Conservation (phyloP, 2,329 filamentous ascomycete species). For the Drechmeria coniospora region DNA sequence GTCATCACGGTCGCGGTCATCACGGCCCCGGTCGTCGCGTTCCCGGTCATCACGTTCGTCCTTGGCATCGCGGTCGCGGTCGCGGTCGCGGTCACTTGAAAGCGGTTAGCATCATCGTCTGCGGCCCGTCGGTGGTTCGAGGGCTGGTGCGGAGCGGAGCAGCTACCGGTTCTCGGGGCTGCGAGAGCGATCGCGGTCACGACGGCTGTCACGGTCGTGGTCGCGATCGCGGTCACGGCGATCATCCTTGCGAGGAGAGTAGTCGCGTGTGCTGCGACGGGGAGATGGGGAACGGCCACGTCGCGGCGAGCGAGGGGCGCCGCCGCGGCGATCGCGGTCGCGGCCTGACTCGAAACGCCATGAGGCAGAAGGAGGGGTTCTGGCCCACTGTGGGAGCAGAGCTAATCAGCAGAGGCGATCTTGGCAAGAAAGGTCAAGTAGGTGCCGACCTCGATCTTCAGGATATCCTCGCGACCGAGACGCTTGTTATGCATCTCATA, state of each 20-base stretch:
- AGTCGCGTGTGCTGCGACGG: constrained; percentile 60
- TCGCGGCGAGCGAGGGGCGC: constrained; percentile 43
- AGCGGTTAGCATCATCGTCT: constrained; percentile 15
- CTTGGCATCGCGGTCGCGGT: constrained; percentile 41
- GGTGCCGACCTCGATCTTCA: constrained; percentile 87
- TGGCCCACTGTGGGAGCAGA: constrained; percentile 67
- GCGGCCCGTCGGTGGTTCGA: not conserved
- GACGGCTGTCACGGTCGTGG: constrained; percentile 59
- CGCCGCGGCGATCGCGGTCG: constrained; percentile 49
- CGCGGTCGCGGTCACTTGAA: constrained; percentile 27
- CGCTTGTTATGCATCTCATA: constrained; percentile 99
- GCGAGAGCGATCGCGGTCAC: constrained; percentile 62
- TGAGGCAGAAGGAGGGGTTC: constrained; percentile 91
- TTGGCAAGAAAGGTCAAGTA: not conserved
- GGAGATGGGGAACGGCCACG: constrained; percentile 64
- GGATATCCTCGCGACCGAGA: constrained; percentile 80
- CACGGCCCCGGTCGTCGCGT: constrained; percentile 47
- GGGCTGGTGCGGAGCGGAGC: constrained; percentile 2
- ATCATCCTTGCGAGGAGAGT: constrained; percentile 80
- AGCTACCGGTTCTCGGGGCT: constrained; percentile 47
- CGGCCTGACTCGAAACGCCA: constrained; percentile 95
- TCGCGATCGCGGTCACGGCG: constrained; percentile 68
- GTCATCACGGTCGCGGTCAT: constrained; percentile 58
- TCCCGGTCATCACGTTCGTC: constrained; percentile 50
- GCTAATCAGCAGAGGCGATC: constrained; percentile 2